phyloP scores from a whole-genome alignment of 2,329 filamentous ascomycete species.

The Claviceps digitariae region DNA sequence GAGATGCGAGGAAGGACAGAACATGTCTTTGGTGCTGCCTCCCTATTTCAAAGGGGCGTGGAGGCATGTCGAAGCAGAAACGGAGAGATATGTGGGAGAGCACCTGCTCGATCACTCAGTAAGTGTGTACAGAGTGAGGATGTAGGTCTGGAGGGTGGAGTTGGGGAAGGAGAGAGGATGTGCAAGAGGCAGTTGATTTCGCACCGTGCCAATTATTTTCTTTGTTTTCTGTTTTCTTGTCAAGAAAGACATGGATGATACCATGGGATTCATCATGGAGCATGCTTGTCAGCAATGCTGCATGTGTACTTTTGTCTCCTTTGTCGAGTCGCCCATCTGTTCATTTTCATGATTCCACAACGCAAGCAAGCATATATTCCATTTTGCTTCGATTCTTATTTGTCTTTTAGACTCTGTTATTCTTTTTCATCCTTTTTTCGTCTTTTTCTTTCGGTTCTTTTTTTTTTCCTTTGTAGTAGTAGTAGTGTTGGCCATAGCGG shows the following conservation, averaged over 20 bases:
- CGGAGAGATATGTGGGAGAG: background rate
- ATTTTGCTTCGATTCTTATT: background rate
- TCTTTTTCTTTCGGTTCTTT: background rate
- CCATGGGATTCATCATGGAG: conserved; percentile 26
- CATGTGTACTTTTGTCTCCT: conserved; percentile 10
- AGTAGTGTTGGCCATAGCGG: background rate
- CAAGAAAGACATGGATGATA: conserved; percentile 27
- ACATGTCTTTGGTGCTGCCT: background rate
- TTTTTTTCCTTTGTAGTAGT: background rate
- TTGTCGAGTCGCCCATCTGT: conserved; percentile 8
- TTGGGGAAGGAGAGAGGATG: background rate
- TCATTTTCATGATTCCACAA: background rate
- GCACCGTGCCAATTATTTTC: background rate
- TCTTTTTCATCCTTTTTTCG: background rate
- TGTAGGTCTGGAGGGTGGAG: background rate
- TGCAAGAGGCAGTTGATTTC: background rate
- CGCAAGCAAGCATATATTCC: background rate
- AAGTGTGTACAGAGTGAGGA: background rate
- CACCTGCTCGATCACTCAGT: background rate
- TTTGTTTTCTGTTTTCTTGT: conserved; percentile 14
- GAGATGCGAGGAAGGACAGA: background rate
- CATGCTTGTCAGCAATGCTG: conserved; percentile 17
- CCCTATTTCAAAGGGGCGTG: background rate
- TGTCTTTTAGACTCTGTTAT: background rate
- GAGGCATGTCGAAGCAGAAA: background rate